phyloP scores from a whole-genome alignment of 2,329 filamentous ascomycete genomes.

The Teratosphaeria viscida region DNA sequence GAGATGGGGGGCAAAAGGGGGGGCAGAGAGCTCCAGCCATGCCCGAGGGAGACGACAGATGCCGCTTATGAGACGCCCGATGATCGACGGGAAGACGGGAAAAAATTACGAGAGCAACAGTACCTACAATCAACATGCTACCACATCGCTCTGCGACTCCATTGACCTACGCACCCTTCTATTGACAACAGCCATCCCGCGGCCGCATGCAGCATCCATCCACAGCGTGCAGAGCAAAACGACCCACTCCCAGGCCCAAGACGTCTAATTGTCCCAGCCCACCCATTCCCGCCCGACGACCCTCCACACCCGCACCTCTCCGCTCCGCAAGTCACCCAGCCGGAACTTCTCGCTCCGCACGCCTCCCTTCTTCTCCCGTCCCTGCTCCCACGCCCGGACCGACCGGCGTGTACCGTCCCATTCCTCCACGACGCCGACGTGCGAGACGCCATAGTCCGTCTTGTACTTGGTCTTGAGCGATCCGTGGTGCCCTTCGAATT shows the following conservation, averaged over 20 bases:
- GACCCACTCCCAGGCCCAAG: neutral
- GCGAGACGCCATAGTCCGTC: slow-evolving; percentile 60
- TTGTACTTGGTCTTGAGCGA: slow-evolving; percentile 92
- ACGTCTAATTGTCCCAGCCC: slow-evolving; percentile 55
- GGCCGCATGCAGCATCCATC: neutral
- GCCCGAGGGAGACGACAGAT: too few relatives aligned
- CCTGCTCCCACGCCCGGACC: slow-evolving; percentile 90
- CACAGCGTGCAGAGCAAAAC: neutral
- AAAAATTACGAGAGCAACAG: too few relatives aligned
- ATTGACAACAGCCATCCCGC: neutral
- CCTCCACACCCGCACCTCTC: slow-evolving; percentile 95
- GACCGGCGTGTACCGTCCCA: slow-evolving; percentile 99
- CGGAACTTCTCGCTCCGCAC: slow-evolving; percentile 90
- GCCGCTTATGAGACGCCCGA: too few relatives aligned
- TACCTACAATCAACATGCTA: too few relatives aligned
- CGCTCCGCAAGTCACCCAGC: slow-evolving; percentile 80
- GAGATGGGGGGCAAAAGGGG: too few relatives aligned
- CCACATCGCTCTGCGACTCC: too few relatives aligned
- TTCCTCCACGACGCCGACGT: slow-evolving; percentile 84
- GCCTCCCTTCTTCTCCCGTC: slow-evolving; percentile 59
- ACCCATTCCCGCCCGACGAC: slow-evolving; percentile 89
- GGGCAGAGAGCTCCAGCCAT: too few relatives aligned
- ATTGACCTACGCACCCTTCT: neutral
- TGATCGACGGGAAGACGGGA: too few relatives aligned
- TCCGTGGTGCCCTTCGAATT: slow-evolving; percentile 78